phyloP scores from a whole-genome alignment of 192 early-diverging fungal genomes.

The Podochytrium sp. region DNA sequence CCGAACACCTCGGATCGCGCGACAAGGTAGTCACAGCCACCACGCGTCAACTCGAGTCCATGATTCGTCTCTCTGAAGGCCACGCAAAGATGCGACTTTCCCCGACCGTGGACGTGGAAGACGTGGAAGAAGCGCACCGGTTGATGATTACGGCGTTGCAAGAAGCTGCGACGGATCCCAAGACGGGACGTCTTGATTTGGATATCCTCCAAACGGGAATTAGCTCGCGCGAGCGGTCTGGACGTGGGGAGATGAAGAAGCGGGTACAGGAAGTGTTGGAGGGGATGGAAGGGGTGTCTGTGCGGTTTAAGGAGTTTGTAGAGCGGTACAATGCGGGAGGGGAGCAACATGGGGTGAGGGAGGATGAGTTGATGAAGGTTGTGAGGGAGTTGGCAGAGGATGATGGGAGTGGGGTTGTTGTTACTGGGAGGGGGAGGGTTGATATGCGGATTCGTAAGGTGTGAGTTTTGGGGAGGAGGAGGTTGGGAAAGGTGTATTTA shows the following conservation, averaged over 20 bases:
- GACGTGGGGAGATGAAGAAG: slow-evolving; percentile 61
- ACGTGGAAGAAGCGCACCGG: slow-evolving; percentile 89
- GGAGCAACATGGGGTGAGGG: slow-evolving; percentile 11
- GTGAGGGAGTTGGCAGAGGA: slow-evolving; percentile 43
- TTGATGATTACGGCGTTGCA: slow-evolving; percentile 89
- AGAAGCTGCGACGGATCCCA: slow-evolving; percentile 88
- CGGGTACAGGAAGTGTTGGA: slow-evolving; percentile 49
- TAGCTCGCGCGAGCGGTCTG: slow-evolving; percentile 71
- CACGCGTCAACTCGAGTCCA: slow-evolving; percentile 93
- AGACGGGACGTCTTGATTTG: slow-evolving; percentile 91
- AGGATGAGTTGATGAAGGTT: slow-evolving; percentile 45
- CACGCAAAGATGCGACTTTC: slow-evolving; percentile 89
- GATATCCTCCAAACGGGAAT: slow-evolving; percentile 91
- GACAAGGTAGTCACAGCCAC: slow-evolving; percentile 75
- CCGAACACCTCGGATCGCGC: slow-evolving; percentile 15
- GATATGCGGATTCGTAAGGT: slow-evolving; percentile 37
- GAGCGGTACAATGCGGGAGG: slow-evolving; percentile 34
- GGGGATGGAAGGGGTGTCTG: background rate
- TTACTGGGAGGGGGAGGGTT: slow-evolving; percentile 37
- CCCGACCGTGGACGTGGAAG: slow-evolving; percentile 68
- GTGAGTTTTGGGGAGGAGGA: background rate
- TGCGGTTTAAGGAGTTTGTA: slow-evolving; percentile 38
- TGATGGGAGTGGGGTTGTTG: slow-evolving; percentile 12
- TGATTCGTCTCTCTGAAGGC: slow-evolving; percentile 95
- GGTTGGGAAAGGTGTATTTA: background rate